Base-by-base conservation (phyloP, 192 early-diverging fungal species). In the Gamsiella multidivaricata region DNA sequence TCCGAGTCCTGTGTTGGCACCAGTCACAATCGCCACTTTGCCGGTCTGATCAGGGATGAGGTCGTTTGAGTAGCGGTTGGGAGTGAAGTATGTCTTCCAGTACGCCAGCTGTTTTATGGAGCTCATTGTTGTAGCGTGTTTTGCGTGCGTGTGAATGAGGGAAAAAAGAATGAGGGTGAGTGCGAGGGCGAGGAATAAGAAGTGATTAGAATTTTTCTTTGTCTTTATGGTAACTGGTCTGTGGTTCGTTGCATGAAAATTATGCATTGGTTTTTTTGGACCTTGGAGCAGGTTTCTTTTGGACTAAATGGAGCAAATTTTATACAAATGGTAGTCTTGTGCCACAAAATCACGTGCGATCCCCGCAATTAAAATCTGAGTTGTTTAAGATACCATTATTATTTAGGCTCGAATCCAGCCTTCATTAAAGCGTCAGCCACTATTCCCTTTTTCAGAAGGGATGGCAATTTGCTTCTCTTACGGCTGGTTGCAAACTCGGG, bases 1-100 rank as follows among this genome's bases (percentile, higher is more conserved):
- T 36, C 75, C 67, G 33, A 79, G 53, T 26, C 86, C 83, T 15
- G 72, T 64, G 41, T 82, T 85, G n/a, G 73, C 71, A 2, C 85
- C 85, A 23, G 85, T 87, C 22, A 87, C 61, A 26, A 87, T 83
- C n/a, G 75, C 78, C 20, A 79, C 41, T 45, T 85, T 85, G 32
- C 79, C 81, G 9, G 79, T 69, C 22, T 68, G 60, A n/a, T 78
- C 69, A 53, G 79, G 71, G 26, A 71, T 80, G 6, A 67, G 41
- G 33, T 81, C 74, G 18, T 79, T 42, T 6, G 66, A 42, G 41
- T 8, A 65, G 14, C 28, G 49, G 26, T 29, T 15, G 12, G 45
- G 28, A 31, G 29, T 34, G 45, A 46, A 49, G 28, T 45, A 60
- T n/a, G 59, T 61, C 59, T 33, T 61, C 59, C 59, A 61, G 31